phyloP scores from a whole-genome alignment of 805 yeast species.

The Saccharomycopsis vini region DNA sequence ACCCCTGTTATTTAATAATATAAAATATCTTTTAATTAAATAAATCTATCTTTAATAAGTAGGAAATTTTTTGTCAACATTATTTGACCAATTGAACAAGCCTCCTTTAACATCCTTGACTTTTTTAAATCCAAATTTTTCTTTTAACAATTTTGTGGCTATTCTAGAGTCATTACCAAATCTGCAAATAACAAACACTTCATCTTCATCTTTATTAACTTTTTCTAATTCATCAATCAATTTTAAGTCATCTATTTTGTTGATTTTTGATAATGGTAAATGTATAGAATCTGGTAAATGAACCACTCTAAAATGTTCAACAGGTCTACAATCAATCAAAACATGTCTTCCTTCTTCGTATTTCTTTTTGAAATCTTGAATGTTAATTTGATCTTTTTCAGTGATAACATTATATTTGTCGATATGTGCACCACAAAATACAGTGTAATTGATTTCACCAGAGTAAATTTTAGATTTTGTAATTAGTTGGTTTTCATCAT shows the following conservation, averaged over 20 bases:
- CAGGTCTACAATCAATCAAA: conserved; percentile 73
- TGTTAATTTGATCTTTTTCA: conserved; percentile 24
- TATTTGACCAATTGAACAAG: conserved; percentile 52
- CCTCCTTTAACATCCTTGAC: conserved; percentile 78
- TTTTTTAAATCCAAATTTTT: conserved; percentile 36
- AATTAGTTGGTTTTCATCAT: conserved; percentile 39
- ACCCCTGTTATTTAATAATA: too few relatives aligned
- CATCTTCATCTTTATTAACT: conserved; percentile 21
- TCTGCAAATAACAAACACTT: conserved; percentile 64
- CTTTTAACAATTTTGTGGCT: conserved; percentile 52
- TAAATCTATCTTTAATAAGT: conserved; percentile 1
- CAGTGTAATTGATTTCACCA: conserved; percentile 50
- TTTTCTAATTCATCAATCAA: conserved; percentile 25
- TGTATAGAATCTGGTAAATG: conserved; percentile 50
- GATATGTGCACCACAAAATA: conserved; percentile 63
- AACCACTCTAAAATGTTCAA: conserved; percentile 64
- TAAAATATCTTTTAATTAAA: too few relatives aligned
- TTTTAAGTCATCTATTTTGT: conserved; percentile 26
- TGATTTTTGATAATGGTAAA: conserved; percentile 49
- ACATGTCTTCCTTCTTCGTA: conserved; percentile 17
- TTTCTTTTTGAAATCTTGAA: not conserved
- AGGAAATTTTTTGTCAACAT: conserved; percentile 42
- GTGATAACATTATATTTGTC: conserved; percentile 37
- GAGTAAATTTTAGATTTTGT: conserved; percentile 37
- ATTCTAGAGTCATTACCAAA: conserved; percentile 86